Evolutionary conservation across 2,329 filamentous ascomycete species (phyloP), one percentile per base, ranked within the genome.

Genomic region (Penicillium sp.): DNA sequence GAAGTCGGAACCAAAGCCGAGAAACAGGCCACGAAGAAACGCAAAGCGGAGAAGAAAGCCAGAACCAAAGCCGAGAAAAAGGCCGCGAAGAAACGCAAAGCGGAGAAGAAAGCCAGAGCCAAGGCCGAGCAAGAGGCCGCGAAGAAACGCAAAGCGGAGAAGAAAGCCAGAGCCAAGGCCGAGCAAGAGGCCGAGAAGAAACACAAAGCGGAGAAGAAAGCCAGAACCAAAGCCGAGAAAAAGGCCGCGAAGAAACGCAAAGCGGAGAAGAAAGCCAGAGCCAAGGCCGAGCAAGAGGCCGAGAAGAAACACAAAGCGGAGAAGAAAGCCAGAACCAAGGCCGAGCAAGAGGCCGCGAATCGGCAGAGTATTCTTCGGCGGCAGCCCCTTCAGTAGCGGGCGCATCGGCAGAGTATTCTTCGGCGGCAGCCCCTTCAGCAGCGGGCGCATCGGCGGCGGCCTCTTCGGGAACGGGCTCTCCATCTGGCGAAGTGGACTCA

Each of bases 351-450:
- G 22, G 22, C 22, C 11, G 22, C 11, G 22, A 23, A 27, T 22
- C 18, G 18, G 18, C 25, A 27, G 25, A 5, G 12, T 11, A 11
- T 27, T 27, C 25, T 27, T 27, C 25, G n/a, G 25, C 12, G n/a
- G 25, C 18, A 20, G 26, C 30, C 13, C 35, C 37, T 18, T 30
- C 26, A 30, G 12, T 5, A n/a, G 14, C 3, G 10, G 4, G 15
- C 8, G 13, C 29, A 17, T 37, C 31, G 7, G 22, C 17, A n/a
- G 25, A 11, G 25, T 27, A 27, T 27, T 33, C 32, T 34, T 26
- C 22, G n/a, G 12, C 25, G 18, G 18, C n/a, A 13, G 6, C 9
- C 12, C 12, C 25, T n/a, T 13, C 9, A 9, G 14, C 30, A 18
- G 32, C 6, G 11, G 17, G n/a, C 3, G 20, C 22, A 25, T 30